These are phyloP conservation scores for Chlorella sp. DNA, from an alignment of 139 green algal species.

Conservation along the genomic window DNA sequence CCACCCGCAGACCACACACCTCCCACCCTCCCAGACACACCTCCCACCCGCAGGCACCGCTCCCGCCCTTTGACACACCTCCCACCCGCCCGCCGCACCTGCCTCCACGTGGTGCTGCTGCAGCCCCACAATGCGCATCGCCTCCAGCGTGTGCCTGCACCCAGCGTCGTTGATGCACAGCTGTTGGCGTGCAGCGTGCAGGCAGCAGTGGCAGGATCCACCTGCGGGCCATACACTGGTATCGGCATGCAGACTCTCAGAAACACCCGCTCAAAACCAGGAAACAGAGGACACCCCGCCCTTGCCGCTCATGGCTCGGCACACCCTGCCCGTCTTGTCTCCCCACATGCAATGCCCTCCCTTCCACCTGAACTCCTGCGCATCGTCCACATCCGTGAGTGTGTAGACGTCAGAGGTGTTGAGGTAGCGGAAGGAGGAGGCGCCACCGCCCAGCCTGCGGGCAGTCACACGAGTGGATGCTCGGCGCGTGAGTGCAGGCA, in stretches of 20 bases:
- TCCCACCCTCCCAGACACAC: too few species aligned
- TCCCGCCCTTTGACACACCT: too few species aligned
- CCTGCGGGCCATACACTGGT: too few species aligned
- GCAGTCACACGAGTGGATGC: too few species aligned
- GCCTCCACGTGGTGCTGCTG: constrained; percentile 29
- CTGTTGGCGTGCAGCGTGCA: background rate
- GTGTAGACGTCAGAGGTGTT: constrained; percentile 42
- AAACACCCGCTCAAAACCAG: too few species aligned
- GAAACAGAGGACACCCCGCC: too few species aligned
- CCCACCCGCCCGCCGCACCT: background rate
- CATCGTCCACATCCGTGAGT: constrained; percentile 86
- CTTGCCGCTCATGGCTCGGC: background rate
- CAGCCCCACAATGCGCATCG: constrained; percentile 85
- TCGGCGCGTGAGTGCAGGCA: too few species aligned
- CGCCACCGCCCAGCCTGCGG: constrained; percentile 50
- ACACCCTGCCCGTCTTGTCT: too few species aligned
- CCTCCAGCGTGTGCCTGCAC: constrained; percentile 62
- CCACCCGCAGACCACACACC: background rate
- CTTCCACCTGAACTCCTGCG: constrained; percentile 60
- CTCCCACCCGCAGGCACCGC: too few species aligned
- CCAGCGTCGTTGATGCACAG: background rate
- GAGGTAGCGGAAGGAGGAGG: constrained; percentile 71
- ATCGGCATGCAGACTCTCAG: too few species aligned
- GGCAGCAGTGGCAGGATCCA: background rate
- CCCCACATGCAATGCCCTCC: background rate